These are phyloP conservation scores for Triticum turgidum DNA, from an alignment of 176 grass and related monocot species.

Conservation along the genomic window DNA sequence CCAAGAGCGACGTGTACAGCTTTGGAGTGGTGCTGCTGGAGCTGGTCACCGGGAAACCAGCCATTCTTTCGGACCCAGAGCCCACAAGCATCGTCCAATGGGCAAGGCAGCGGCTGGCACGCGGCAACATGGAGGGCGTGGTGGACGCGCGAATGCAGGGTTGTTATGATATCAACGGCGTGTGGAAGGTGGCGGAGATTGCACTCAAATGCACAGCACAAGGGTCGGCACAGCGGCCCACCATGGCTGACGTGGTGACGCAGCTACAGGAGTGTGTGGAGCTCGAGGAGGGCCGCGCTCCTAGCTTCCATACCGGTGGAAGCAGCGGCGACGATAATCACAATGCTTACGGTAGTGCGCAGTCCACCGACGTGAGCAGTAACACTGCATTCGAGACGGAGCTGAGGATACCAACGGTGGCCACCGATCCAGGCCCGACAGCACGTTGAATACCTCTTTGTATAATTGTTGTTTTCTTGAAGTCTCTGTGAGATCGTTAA, in stretches of 20 bases:
- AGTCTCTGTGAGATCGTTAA: neutral
- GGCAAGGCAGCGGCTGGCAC: neutral
- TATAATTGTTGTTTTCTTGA: neutral
- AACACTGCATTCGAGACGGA: neutral
- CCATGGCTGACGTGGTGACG: neutral
- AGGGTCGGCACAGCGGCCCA: neutral
- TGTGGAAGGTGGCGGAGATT: neutral
- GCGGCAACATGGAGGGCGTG: neutral
- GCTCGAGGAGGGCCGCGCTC: neutral
- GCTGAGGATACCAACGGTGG: neutral
- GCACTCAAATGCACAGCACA: neutral
- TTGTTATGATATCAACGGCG: neutral
- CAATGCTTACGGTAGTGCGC: neutral
- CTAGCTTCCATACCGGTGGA: neutral
- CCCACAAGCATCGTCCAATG: neutral
- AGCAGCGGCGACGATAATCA: neutral
- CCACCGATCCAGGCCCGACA: neutral
- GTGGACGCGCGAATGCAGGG: neutral
- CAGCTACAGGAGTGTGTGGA: neutral
- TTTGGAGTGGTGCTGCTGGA: constrained; percentile 79
- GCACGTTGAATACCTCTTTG: neutral
- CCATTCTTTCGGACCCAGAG: neutral
- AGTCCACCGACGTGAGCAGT: neutral
- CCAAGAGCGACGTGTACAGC: constrained; percentile 93
- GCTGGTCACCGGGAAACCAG: neutral